phyloP scores from a whole-genome alignment of 768 basidiomycete species.

The Wakefieldia striispora region DNA sequence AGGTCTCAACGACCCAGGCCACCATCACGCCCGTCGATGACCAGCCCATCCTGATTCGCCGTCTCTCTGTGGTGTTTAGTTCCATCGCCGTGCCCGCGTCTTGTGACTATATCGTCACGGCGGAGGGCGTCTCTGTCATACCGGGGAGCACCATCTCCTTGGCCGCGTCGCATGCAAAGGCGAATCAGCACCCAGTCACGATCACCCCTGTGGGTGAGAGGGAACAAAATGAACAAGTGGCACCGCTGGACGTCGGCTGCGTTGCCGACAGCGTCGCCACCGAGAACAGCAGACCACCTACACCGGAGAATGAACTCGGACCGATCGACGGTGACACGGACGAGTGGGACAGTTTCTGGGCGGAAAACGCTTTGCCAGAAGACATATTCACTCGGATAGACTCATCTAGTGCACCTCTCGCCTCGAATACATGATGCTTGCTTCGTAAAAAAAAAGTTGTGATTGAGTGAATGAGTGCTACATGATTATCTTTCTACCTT shows the following conservation, averaged over 20 bases:
- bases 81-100: conserved; percentile 54
- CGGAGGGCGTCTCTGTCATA: conserved; percentile 49
- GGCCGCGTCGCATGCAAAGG: neutral
- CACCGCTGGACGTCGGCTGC: conserved; percentile 38
- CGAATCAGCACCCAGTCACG: conserved; percentile 10
- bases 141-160: conserved; percentile 21
- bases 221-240: conserved; percentile 19
- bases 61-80: conserved; percentile 77
- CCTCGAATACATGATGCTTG: conserved; percentile 15
- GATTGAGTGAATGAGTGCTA: conserved; percentile 9
- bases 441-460: neutral
- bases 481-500: neutral
- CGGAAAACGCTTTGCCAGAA: conserved; percentile 40
- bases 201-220: neutral
- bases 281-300: conserved; percentile 11
- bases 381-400: conserved; percentile 30
- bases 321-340: conserved; percentile 27
- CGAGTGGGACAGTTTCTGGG: conserved; percentile 52
- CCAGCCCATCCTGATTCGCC: conserved; percentile 57
- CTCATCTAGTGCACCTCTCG: neutral
- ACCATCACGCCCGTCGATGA: conserved; percentile 31
- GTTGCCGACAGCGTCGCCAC: conserved; percentile 26
- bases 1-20: neutral
- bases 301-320: conserved; percentile 27
- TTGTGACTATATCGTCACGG: conserved; percentile 73